Conservation (phyloP, 2,329 filamentous ascomycete genomes). For the Cladobotryum mycophilum region DNA sequence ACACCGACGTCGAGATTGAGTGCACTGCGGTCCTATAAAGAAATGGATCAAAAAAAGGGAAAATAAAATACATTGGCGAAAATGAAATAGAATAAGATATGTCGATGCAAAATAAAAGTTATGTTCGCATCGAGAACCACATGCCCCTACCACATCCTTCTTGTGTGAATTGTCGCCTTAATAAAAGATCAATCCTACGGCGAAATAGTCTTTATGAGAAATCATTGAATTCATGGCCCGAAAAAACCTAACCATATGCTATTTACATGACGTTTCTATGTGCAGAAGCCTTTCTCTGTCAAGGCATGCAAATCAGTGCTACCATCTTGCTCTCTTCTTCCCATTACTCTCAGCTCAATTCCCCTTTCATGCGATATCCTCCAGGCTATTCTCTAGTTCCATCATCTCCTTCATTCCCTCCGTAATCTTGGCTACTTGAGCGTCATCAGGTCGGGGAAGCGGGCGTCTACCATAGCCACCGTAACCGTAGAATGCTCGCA, state of each 20-base stretch:
- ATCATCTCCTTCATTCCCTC: constrained; percentile 18
- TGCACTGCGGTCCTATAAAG: constrained; percentile 26
- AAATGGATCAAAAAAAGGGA: background rate
- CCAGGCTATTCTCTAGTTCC: constrained; percentile 15
- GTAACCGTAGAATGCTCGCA: constrained; percentile 63
- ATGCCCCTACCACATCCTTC: background rate
- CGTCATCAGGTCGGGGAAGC: constrained; percentile 17
- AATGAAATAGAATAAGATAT: background rate
- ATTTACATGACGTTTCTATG: background rate
- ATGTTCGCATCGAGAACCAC: background rate
- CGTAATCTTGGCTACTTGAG: constrained; percentile 12
- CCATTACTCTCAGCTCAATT: background rate
- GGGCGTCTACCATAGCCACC: constrained; percentile 43
- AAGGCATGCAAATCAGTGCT: no score
- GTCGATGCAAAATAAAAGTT: background rate
- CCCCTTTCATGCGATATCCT: constrained; percentile 6
- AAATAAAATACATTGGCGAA: background rate
- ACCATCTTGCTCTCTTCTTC: background rate
- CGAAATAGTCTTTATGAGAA: background rate
- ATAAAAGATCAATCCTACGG: background rate
- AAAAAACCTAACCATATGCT: no score
- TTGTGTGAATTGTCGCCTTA: background rate
- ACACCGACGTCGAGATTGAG: constrained; percentile 30
- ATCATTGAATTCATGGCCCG: no score
- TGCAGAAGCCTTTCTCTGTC: background rate